A percentile compares a stretch with the other conserved stretches of the same genome.
These are phyloP conservation scores for Starmerella ratchasimensis DNA, from an alignment of 805 yeast genomes.

Conservation along the genomic window DNA sequence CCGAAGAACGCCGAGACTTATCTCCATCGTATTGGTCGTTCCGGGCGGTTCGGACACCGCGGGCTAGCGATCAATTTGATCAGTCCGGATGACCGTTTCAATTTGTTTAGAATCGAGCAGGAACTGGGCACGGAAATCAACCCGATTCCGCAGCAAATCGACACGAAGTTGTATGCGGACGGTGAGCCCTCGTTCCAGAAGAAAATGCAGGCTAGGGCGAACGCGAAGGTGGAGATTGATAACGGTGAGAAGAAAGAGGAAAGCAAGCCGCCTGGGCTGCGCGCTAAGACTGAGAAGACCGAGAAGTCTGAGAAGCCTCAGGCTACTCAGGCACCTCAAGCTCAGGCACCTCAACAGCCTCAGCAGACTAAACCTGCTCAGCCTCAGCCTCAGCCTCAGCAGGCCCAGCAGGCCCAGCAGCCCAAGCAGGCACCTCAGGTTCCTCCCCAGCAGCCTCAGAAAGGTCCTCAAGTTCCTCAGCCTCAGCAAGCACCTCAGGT, in stretches of 20 bases:
- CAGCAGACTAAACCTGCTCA: too few species aligned
- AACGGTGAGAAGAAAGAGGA: not conserved
- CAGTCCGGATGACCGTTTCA: slow-evolving; percentile 93
- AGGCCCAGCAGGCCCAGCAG: not conserved
- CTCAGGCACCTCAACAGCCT: not conserved
- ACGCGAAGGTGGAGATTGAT: not conserved
- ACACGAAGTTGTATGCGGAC: slow-evolving; percentile 76
- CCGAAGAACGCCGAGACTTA: slow-evolving; percentile 97
- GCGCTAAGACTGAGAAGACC: not conserved
- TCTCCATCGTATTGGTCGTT: slow-evolving; percentile 96
- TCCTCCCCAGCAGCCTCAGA: not conserved
- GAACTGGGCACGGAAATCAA: slow-evolving; percentile 95
- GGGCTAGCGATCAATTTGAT: slow-evolving; percentile 95
- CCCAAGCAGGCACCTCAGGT: not conserved
- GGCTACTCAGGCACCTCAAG: too few species aligned
- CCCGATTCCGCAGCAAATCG: slow-evolving; percentile 91
- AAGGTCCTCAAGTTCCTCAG: not conserved
- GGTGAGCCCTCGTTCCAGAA: slow-evolving; percentile 32
- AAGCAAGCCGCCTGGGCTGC: not conserved
- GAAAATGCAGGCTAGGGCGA: not conserved
- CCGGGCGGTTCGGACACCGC: slow-evolving; percentile 96
- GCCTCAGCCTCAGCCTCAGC: not conserved
- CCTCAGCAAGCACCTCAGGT: not conserved
- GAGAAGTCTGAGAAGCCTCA: too few species aligned
- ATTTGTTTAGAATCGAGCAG: slow-evolving; percentile 86